A percentile compares a stretch with the other conserved stretches of the same genome.
Evolutionary conservation across 2,329 filamentous ascomycete species (phyloP).

Genomic region (Nemania abortiva): DNA sequence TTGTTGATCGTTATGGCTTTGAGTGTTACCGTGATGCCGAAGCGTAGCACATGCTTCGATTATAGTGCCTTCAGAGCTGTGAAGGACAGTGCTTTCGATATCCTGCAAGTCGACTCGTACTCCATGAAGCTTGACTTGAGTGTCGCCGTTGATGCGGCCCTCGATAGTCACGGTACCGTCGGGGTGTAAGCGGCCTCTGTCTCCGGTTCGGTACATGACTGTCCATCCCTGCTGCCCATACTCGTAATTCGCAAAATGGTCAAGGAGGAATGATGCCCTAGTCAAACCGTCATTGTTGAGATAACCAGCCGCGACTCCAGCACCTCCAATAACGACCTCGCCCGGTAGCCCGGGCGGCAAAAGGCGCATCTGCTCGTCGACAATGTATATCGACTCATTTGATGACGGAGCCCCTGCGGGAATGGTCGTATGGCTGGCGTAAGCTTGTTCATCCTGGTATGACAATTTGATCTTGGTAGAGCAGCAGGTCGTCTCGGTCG

Average conservation of each 20-base stretch:
- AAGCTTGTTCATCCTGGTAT: not conserved
- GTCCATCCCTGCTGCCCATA: not conserved
- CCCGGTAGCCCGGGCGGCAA: slow-evolving; percentile 10
- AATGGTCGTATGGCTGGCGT: not conserved
- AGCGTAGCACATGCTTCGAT: slow-evolving; percentile 22
- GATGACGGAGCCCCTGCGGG: slow-evolving; percentile 33
- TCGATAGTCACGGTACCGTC: not conserved
- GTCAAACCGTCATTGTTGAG: slow-evolving; percentile 10
- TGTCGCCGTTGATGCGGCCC: slow-evolving; percentile 54
- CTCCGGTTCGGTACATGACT: slow-evolving; percentile 21
- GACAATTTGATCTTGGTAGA: slow-evolving; percentile 1
- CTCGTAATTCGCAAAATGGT: not conserved
- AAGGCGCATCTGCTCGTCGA: not conserved
- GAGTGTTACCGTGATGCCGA: slow-evolving; percentile 11
- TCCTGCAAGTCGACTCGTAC: slow-evolving; percentile 58
- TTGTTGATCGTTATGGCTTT: not conserved
- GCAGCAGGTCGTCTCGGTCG: slow-evolving; percentile 44
- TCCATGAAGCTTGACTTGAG: slow-evolving; percentile 57
- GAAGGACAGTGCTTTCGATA: slow-evolving; percentile 40
- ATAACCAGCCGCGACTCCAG: slow-evolving; percentile 18
- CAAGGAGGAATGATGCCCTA: not conserved
- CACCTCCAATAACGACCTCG: slow-evolving; percentile 28
- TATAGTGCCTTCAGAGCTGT: slow-evolving; percentile 37
- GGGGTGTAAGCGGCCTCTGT: not conserved
- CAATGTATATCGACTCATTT: slow-evolving; percentile 17